Base-by-base conservation (phyloP, 2,329 filamentous ascomycete species). In the Tolypocladium guangdongense region DNA sequence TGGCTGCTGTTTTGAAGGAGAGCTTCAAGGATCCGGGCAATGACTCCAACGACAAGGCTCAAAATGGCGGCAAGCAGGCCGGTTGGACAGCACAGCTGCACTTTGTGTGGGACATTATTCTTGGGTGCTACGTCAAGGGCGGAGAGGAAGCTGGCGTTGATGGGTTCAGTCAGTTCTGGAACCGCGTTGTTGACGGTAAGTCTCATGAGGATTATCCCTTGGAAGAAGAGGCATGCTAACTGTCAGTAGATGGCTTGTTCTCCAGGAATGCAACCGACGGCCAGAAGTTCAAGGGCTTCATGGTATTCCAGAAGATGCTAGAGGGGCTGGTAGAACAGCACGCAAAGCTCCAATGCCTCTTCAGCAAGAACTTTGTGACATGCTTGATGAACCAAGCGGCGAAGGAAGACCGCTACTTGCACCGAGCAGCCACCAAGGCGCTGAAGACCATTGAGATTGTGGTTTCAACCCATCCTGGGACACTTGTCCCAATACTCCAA, bases 251-350 rank as follows among this genome's bases (percentile, higher is more conserved):
- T 65, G 86, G 87, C 10, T 77, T 96, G 4, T 96, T 97, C 66
- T 86, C 88, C 7, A 82, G 86, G 54, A 83, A 80, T 12, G 86
- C 91, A 8, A 95, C 90, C 1, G 84, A 91, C 45, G 89, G 91
- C 60, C 87, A 95, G 53, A 97, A 96, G 69, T 90, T 89, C 63
- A 90, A 90, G 68, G 93, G 93, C 0, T 92, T 97, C 70, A 83
- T 91, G 62, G 80, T 97, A 2, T 89, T 96, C 63, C 83, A 86
- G 61, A 88, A 86, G 63, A 81, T 90, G 60, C 71, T 96, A 4
- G 72, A 78, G 46, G 72, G 73, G 4, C 68, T 79, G 10, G 72
- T 75, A 35, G 74, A 62, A 65, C 80, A 67, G 24, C 63, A 63
- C 20, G 51, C 59, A 54, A 78, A 77, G 60, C 80, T 73, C 51